Evolutionary conservation across 2,329 filamentous ascomycete genomes (phyloP), one percentile per base, ranked within the genome.

Genomic region (Pseudopyricularia javanii): DNA sequence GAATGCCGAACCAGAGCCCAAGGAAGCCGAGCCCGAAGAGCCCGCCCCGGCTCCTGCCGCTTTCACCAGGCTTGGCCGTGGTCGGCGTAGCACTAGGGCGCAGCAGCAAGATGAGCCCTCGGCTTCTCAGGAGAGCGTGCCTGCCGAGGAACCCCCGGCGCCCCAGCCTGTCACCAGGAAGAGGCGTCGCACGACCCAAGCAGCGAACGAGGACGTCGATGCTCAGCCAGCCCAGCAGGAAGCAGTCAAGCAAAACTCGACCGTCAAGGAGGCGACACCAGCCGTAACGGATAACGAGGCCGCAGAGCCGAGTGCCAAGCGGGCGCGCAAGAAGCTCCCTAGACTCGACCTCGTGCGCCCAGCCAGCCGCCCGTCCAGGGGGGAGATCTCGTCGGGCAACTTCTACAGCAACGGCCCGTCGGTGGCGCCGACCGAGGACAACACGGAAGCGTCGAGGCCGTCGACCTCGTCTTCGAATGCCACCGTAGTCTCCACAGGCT

Each of bases 381-480:
- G 4, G 51, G 58, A 75, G 59, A 69, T 74, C 11, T 68, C 71
- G 15, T 66, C 65, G 14, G 62, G 62, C 56, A 70, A 67, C 54
- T 70, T 72, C 53, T 67, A 71, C 45, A 66, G 62, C 33, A 64
- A 68, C 17, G 62, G 66, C 0, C 64, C 66, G 2, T 64, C 66
- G 33, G 52, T 54, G 30, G 30, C 56, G 55, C 67, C 68, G 53
- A 22, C 28, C 17, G 61, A 54, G 26, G 40, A 45, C 9, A 43
- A 45, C 43, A 33, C 14, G 11, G 37, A 55, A 17, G 73, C 76
- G 24, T 72, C 72, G 7, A 71, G 77, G 2, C 77, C 76, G 1
- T 72, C 70, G 0, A 76, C 76, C 0, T 71, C 78, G 2, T 75
- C 74, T 0, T 80, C 78, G 7, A 58, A 61, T 17, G 73, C 70